Percentiles rank a stretch among this genome's conserved stretches.
Conservation (phyloP, 1,139 yeast species). For the Protomyces lactucae-debilis region DNA sequence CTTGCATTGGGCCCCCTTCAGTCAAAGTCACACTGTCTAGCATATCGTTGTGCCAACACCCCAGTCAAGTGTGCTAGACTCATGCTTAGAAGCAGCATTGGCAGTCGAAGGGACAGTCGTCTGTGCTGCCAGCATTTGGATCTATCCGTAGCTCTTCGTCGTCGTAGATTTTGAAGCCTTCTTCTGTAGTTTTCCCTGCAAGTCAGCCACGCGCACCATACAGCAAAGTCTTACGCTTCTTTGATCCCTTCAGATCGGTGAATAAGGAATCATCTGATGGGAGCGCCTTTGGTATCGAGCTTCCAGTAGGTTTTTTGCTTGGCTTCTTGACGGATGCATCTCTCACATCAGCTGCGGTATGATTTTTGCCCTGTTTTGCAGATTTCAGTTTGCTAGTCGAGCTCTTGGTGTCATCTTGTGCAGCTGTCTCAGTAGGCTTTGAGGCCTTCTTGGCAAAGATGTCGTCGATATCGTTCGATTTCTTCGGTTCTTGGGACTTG, state of each 20-base stretch:
- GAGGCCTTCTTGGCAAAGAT: slow-evolving; percentile 25
- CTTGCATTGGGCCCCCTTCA: no score
- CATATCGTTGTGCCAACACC: no score
- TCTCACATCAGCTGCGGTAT: not conserved
- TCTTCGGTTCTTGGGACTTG: not conserved
- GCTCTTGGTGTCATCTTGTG: not conserved
- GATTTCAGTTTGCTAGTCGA: no score
- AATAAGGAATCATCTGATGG: slow-evolving; percentile 13
- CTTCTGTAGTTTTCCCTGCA: slow-evolving; percentile 27
- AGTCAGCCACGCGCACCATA: not conserved
- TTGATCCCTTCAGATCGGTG: slow-evolving; percentile 25
- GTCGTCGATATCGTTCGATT: slow-evolving; percentile 24
- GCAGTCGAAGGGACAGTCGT: slow-evolving; percentile 28
- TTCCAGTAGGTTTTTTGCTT: not conserved
- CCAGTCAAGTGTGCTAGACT: no score
- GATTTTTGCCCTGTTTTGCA: not conserved
- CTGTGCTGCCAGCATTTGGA: slow-evolving; percentile 26
- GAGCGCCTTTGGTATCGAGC: not conserved
- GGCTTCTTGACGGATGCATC: not conserved
- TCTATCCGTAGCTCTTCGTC: slow-evolving; percentile 26
- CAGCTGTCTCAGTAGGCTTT: not conserved
- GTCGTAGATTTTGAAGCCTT: slow-evolving; percentile 27
- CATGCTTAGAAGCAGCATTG: slow-evolving; percentile 2
- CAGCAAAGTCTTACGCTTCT: slow-evolving; percentile 9
- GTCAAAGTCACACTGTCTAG: no score